A percentile compares a stretch with the other conserved stretches of the same genome.
These are phyloP conservation scores for Pleurotus ostreatus DNA, from an alignment of 768 basidiomycete genomes.

Conservation along the genomic window DNA sequence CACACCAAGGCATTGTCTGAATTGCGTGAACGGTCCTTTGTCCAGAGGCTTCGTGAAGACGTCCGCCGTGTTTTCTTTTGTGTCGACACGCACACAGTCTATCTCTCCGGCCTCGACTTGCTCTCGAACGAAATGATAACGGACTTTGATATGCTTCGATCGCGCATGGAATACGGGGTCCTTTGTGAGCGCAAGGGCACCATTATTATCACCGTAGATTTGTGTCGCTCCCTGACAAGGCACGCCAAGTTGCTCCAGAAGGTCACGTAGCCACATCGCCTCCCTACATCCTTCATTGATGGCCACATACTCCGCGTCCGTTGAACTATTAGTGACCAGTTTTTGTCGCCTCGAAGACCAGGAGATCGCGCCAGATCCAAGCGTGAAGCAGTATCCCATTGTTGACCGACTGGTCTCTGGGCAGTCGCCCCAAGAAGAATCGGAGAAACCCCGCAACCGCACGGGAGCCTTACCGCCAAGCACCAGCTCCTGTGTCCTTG, in stretches of 20 bases:
- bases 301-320: conserved; percentile 44
- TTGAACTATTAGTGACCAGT: conserved; percentile 23
- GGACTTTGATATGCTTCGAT: conserved; percentile 40
- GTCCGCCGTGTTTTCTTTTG: conserved; percentile 32
- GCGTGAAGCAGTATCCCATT: conserved; percentile 28
- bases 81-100: conserved; percentile 23
- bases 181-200: conserved; percentile 26
- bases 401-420: conserved; percentile 13
- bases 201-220: conserved; percentile 30
- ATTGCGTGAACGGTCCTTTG: not conserved
- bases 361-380: conserved; percentile 24
- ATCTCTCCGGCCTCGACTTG: conserved; percentile 22
- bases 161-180: conserved; percentile 31
- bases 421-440: conserved; percentile 12
- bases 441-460: conserved; percentile 9
- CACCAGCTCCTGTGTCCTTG: not conserved
- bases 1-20: not conserved
- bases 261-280: conserved; percentile 19
- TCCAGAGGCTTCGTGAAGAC: conserved; percentile 35
- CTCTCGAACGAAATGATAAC: conserved; percentile 35
- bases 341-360: conserved; percentile 32
- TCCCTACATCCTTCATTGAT: conserved; percentile 22
- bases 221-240: conserved; percentile 5
- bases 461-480: conserved; percentile 8
- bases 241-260: conserved; percentile 18